Evolutionary conservation across 257 asterid genomes (phyloP).

Genomic region (Catharanthus roseus): DNA sequence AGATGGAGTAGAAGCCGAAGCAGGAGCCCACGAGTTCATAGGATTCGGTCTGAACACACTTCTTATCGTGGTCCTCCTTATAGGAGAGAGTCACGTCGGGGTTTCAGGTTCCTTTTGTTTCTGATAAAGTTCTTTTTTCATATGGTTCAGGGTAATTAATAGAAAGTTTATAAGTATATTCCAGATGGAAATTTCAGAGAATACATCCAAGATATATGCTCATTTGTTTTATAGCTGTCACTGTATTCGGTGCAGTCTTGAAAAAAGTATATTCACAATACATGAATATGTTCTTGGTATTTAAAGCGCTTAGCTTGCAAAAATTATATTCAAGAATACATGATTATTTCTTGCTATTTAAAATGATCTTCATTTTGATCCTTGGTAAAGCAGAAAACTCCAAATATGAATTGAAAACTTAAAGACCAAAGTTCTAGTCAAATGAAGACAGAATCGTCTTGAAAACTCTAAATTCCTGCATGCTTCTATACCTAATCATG

Average conservation of each 20-base stretch:
- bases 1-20: slow-evolving; percentile 25
- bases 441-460: neutral
- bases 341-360: too few relatives aligned
- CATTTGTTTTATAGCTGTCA: neutral
- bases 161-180: too few relatives aligned
- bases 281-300: neutral
- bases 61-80: slow-evolving; percentile 21
- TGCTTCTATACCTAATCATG: neutral
- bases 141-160: too few relatives aligned
- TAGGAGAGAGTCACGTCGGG: slow-evolving; percentile 18
- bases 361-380: too few relatives aligned
- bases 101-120: slow-evolving; percentile 20
- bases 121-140: neutral
- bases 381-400: neutral
- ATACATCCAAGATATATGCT: neutral
- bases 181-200: too few relatives aligned
- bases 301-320: neutral
- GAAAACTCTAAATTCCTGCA: neutral
- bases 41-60: slow-evolving; percentile 15
- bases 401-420: neutral
- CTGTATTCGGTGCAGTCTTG: too few relatives aligned
- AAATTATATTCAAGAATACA: too few relatives aligned
- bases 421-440: neutral
- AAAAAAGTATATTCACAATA: too few relatives aligned
- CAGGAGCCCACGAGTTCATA: slow-evolving; percentile 21